Base-by-base conservation (phyloP, 148 eudicot genomes). In the Rhododendron mucronatum region DNA sequence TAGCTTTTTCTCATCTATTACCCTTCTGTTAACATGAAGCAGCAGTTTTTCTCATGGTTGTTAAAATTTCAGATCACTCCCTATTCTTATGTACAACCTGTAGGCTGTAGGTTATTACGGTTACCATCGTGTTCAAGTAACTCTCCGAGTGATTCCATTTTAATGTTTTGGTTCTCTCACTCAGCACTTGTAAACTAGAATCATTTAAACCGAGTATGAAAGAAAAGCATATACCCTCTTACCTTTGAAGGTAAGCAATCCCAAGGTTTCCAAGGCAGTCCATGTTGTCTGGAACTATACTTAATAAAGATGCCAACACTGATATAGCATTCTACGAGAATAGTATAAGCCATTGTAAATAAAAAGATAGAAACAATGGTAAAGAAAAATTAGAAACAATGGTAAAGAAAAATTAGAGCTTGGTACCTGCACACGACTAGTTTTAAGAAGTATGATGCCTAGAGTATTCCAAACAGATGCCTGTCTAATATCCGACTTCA, bases 251-350 rank as follows among this genome's bases (percentile, higher is more conserved):
- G 91, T 94, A 90, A 88, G 99, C 98, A 86, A 97, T 91, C 85
- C 99, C 99, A 79, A 97, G 95, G 86, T 95, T 97, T 85, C 94
- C 98, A 86, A 97, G 93, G 92, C 98, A 96, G 91, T 97, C 98
- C 94, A 97, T 87, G 89, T 95, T 92, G 89, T 93, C 93, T 8
- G 99, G 98, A 69, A 88, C 92, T 90, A 91, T 76, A 81, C 89
- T 86, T 77, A 91, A 92, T 87, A 97, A 92, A 82, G 95, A 89
- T 55, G 96, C 93, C 88, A 97, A 92, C 83, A 97, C 93, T 73
- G 96, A 91, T 91, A 94, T 89, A 85, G 99, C 98, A 90, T 90
- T 94, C 99, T 97, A 84, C 37, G 81, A n/a, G 88, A 90, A 88
- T 55, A 76, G 85, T 37, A 85, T 63, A 69, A 78, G 21, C 67